Evolutionary conservation across 306 rosid genomes (phyloP).

Genomic region (Echinosophora koreensis): DNA sequence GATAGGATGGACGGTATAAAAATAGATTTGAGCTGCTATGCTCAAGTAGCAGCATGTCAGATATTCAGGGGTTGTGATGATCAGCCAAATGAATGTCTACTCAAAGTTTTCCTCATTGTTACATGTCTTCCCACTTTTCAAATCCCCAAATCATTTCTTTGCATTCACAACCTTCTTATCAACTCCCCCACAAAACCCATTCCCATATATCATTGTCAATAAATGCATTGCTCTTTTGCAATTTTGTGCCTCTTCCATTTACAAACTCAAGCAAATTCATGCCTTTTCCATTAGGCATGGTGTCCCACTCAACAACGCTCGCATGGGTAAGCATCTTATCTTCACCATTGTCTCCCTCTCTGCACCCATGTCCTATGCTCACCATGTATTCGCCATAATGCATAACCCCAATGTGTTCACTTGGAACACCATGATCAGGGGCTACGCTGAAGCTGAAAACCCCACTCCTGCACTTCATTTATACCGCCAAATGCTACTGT

Average conservation of each 20-base stretch:
- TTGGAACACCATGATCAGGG: conserved; percentile 68
- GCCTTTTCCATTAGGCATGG: conserved; percentile 62
- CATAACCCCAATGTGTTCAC: conserved; percentile 57
- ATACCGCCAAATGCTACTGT: conserved; percentile 48
- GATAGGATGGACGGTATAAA: too few species aligned
- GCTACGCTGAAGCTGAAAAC: conserved; percentile 55
- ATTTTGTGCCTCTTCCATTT: conserved; percentile 55
- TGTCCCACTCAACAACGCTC: conserved; percentile 56
- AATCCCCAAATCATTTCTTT: conserved; percentile 14
- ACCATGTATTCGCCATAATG: conserved; percentile 42
- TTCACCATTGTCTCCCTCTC: conserved; percentile 61
- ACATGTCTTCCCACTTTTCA: conserved; percentile 4
- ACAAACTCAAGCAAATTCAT: conserved; percentile 62
- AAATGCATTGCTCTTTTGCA: conserved; percentile 63
- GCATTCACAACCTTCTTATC: conserved; percentile 36
- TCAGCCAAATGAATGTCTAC: conserved; percentile 37
- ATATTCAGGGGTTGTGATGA: too few species aligned
- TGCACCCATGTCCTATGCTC: conserved; percentile 63
- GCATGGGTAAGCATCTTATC: conserved; percentile 62
- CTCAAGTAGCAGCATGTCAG: too few species aligned
- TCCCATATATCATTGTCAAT: conserved; percentile 42
- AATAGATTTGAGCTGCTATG: too few species aligned
- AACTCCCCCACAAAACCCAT: conserved; percentile 39
- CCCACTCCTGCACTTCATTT: conserved; percentile 48
- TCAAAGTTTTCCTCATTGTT: conserved; percentile 34